Base-by-base conservation (phyloP, 2,329 filamentous ascomycete genomes). In the Zymoseptoria ardabiliae region DNA sequence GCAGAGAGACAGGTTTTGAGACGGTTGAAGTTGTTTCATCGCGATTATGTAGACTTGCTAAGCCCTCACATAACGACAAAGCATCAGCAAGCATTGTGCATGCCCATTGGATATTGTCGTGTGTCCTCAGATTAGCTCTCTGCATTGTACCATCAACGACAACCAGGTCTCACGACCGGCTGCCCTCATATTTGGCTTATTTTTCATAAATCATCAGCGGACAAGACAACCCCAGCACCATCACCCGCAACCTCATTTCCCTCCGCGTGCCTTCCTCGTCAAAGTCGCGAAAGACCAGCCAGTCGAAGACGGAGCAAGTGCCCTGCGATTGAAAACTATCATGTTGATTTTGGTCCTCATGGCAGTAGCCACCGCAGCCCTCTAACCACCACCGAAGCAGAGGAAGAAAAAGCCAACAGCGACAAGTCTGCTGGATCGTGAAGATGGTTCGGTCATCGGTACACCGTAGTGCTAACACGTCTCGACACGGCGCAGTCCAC, bases 1-100 rank as follows among this genome's bases (percentile, higher is more conserved):
- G 69, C 68, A 73, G 62, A 70, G 77, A 67, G 73, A 76, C 57
- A 71, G 79, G 65, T 81, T 81, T 62, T 81, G 60, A 68, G 50
- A 50, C 50, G 35, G 10, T 56, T 25, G 48, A 54, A 60, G 55
- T 48, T 45, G 20, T n/a, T 59, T 19, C 20, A 28, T 50, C 55
- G 48, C 45, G 56, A 19, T 50, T 53, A 51, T 55, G 50, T 58
- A 53, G 62, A 52, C 35, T 50, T 49, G 54, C 55, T n/a, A 17
- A 6, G 17, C 35, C 35, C 35, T 45, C 35, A 45, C 11, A 17
- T 17, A n/a, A 6, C 35, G 6, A 4, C n/a, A 45, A 4, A 45
- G 49, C 53, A 54, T 59, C 50, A 59, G 55, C 19, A 55, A 51
- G 23, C 20, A 54, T 53, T 28, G 50, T 61, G 21, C 17, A 54